Base-by-base conservation (phyloP, 2,329 filamentous ascomycete genomes). In the Nakataea oryzae region DNA sequence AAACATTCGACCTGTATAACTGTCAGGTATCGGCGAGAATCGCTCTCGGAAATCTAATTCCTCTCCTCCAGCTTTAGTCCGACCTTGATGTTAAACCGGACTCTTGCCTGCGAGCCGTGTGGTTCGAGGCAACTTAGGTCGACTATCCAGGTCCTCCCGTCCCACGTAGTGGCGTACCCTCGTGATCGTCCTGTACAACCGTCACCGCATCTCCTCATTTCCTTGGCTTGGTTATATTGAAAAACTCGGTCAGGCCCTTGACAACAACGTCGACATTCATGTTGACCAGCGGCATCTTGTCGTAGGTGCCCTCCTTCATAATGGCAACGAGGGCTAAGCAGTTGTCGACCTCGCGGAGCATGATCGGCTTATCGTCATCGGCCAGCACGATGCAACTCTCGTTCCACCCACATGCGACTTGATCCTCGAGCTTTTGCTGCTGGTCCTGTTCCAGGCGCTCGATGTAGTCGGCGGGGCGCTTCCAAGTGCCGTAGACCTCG, bases 191-290 rank as follows among this genome's bases (percentile, higher is more conserved):
- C 12, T 7, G 41, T 47, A 8, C 41, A 14, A 47, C 41, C 41
- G n/a, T 21, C 17, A 13, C 14, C 41, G 3, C 41, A 7, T 21
- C 41, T n/a, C 13, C 57, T 59, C 34, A 59, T 21, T 56, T 76
- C 58, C 75, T 83, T 61, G 80, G 78, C 71, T 86, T 87, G 11
- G 85, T 88, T 64, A 89, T 87, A 69, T 87, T 82, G 69, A 95
- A 95, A 65, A 95, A 91, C 71, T 92, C 86, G 54, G 86, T 85
- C 70, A 96, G 74, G 0, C 90, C 90, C 69, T 90, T 86, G 59
- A 93, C 89, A 34, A 93, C 88, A 0, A 90, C 87, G 69, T 91
- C 88, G 2, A 93, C 89, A 69, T 96, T 95, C 84, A 93, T 91
- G 68, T 92, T 91, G 65, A 96, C 89, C 65, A 93, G 78, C 4